A percentile compares a stretch with the other conserved stretches of the same genome.
phyloP scores from a whole-genome alignment of 495 filamentous ascomycete genomes.

The Talaromyces thailandensis region DNA sequence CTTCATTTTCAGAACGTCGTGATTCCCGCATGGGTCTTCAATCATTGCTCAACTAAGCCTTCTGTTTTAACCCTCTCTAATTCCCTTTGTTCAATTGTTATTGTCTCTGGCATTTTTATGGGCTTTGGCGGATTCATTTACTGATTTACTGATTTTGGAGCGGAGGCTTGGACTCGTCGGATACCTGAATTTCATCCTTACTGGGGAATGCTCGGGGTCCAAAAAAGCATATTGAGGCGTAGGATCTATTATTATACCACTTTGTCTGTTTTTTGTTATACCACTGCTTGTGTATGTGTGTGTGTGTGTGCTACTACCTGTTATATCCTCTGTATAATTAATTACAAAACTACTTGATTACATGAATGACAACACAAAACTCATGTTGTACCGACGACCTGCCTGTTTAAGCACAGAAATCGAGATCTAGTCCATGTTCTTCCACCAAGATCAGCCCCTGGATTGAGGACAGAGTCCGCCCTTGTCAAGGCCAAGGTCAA shows the following conservation, averaged over 20 bases:
- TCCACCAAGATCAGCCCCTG: background rate
- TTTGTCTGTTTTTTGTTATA: constrained; percentile 1
- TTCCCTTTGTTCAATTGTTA: background rate
- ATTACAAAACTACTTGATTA: background rate
- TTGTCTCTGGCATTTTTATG: background rate
- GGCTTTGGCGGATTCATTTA: background rate
- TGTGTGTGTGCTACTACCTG: background rate
- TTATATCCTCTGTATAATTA: background rate
- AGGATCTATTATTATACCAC: background rate
- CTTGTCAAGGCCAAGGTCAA: background rate
- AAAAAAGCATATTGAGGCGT: background rate
- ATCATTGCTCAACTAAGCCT: constrained; percentile 7
- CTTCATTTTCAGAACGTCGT: constrained; percentile 8
- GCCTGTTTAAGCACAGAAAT: background rate
- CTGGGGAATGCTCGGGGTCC: background rate
- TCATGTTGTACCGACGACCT: background rate
- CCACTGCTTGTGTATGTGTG: background rate
- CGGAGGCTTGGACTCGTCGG: background rate
- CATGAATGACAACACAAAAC: background rate
- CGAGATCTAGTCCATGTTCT: background rate
- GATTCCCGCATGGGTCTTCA: constrained; percentile 38
- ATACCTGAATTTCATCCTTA: background rate
- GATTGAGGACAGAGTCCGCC: background rate
- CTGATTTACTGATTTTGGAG: background rate
- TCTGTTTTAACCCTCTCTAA: background rate